Evolutionary conservation across 495 filamentous ascomycete genomes (phyloP).

Genomic region (Terfezia boudieri): DNA sequence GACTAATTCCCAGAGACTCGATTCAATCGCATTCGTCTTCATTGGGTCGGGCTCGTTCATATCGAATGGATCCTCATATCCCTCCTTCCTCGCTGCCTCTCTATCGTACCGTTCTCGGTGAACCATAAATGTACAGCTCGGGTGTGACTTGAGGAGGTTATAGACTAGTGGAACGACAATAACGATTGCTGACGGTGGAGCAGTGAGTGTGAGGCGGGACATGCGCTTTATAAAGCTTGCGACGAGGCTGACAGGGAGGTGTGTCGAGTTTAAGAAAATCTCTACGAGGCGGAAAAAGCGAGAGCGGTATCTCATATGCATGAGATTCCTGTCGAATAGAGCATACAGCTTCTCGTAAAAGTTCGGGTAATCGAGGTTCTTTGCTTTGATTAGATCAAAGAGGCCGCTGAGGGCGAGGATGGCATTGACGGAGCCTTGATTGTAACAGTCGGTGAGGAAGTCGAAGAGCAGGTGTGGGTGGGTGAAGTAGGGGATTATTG

Average conservation of each 20-base stretch:
- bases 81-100: slow-evolving; percentile 35
- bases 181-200: slow-evolving; percentile 72
- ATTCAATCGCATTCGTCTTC: slow-evolving; percentile 69
- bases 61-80: slow-evolving; percentile 61
- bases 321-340: slow-evolving; percentile 55
- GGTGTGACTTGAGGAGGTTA: slow-evolving; percentile 80
- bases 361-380: slow-evolving; percentile 85
- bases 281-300: slow-evolving; percentile 83
- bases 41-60: slow-evolving; percentile 56
- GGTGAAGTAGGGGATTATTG: slow-evolving; percentile 69
- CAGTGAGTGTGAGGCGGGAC: slow-evolving; percentile 55
- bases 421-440: slow-evolving; percentile 62
- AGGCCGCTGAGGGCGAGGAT: slow-evolving; percentile 79
- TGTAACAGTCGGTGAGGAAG: slow-evolving; percentile 82
- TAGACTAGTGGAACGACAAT: slow-evolving; percentile 81
- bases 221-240: slow-evolving; percentile 92
- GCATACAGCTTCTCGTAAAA: slow-evolving; percentile 93
- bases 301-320: slow-evolving; percentile 85
- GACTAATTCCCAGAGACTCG: slow-evolving; percentile 84
- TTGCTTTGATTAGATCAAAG: slow-evolving; percentile 80
- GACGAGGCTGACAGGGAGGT: slow-evolving; percentile 73
- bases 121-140: slow-evolving; percentile 82
- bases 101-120: slow-evolving; percentile 44
- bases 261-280: slow-evolving; percentile 75
- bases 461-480: slow-evolving; percentile 85